phyloP scores from a whole-genome alignment of 75 land plant species.

The Gnetum montanum region DNA sequence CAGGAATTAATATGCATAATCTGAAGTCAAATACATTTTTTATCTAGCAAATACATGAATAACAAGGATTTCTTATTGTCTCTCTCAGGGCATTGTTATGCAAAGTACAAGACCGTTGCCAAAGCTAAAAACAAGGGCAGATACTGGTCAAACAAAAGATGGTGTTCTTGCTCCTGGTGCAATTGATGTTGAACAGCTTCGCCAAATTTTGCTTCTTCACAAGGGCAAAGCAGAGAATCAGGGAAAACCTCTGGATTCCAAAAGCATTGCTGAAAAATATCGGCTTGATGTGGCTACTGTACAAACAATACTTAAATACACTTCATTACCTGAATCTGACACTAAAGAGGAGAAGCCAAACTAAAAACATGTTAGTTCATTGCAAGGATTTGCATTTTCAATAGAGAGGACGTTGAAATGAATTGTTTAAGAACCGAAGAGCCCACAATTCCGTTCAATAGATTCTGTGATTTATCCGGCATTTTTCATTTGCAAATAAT shows the following conservation, averaged over 20 bases:
- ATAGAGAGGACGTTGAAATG: no score
- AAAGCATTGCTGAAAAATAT: conserved; percentile 41
- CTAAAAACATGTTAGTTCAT: no score
- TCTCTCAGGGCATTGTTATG: conserved; percentile 22
- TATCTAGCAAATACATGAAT: no score
- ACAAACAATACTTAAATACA: conserved; percentile 35
- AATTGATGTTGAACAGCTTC: conserved; percentile 44
- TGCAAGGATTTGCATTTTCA: no score
- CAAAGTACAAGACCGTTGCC: conserved; percentile 58
- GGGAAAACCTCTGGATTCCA: conserved; percentile 30
- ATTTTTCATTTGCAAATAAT: no score
- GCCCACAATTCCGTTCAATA: no score
- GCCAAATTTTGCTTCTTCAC: conserved; percentile 40
- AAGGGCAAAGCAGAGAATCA: conserved; percentile 58
- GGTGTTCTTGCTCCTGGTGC: conserved; percentile 52
- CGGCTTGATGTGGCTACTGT: conserved; percentile 33
- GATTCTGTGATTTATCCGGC: no score
- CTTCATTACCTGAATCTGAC: conserved; percentile 37
- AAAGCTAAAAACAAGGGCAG: conserved; percentile 38
- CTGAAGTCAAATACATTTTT: no score
- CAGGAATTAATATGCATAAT: no score
- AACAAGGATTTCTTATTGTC: not conserved
- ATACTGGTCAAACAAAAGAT: conserved; percentile 28
- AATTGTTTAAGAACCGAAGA: no score
- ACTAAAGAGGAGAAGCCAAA: not conserved